phyloP scores from a whole-genome alignment of 441 rosid species.

The Bruguiera hainesii region DNA sequence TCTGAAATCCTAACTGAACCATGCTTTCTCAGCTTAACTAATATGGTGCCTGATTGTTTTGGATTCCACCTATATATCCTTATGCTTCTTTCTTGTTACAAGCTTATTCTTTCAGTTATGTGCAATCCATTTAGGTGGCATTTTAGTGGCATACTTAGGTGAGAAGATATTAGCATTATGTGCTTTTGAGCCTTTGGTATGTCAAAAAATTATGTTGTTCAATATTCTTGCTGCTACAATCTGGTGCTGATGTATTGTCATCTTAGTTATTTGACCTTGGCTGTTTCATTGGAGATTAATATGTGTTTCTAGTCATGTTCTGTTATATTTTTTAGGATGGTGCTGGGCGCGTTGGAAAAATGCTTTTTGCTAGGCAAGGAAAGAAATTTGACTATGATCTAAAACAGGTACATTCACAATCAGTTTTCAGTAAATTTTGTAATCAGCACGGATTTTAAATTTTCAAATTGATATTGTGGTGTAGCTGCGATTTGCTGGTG shows the following conservation, averaged over 20 bases:
- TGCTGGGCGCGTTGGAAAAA: constrained; percentile 99
- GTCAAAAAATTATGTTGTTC: no score
- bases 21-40: no score
- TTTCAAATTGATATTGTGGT: constrained; percentile 24
- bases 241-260: not conserved
- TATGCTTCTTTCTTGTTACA: no score
- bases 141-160: no score
- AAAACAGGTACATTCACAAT: constrained; percentile 58
- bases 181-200: no score
- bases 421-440: not conserved
- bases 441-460: not conserved
- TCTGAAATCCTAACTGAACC: no score
- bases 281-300: not conserved
- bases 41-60: no score
- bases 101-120: no score
- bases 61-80: no score
- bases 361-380: constrained; percentile 96
- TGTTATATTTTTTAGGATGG: constrained; percentile 65
- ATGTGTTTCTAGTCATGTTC: not conserved
- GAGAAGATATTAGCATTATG: no score
- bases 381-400: constrained; percentile 96
- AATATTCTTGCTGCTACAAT: no score
- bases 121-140: no score
- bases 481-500: constrained; percentile 89
- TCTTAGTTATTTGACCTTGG: not conserved